Base-by-base conservation (phyloP, 2,329 filamentous ascomycete genomes). In the Ascochyta clinopodiicola region DNA sequence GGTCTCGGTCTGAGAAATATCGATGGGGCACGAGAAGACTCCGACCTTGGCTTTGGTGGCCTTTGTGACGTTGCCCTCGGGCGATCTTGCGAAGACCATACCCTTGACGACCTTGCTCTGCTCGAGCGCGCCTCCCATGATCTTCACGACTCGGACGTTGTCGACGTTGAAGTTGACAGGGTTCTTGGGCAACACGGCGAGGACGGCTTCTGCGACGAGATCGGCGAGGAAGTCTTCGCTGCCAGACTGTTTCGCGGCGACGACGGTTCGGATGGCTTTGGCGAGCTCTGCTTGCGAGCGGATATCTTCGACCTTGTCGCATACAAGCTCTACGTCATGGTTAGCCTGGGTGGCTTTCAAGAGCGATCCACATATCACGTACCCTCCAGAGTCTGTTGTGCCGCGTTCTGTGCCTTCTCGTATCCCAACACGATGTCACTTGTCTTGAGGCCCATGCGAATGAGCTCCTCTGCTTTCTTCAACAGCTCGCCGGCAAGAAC, bases 111-210 rank as follows among this genome's bases (percentile, higher is more conserved):
- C 94, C 64, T 87, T 88, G 77, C 92, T 96, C 81, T 99, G 93
- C 71, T 96, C 91, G 73, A 99, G 81, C 75, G 90, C 92, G 63
- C 95, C 94, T 68, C 95, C 95, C 94, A 99, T 98, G 72, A 99
- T 99, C 85, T 99, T 99, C 69, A 99, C 96, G 55, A 99, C 96
- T 57, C 95, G 91, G 70, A 99, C 89, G 78, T 99, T 99, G 82
- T 99, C 95, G 63, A 99, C 92, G 79, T 97, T 99, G 85, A 99
- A 99, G 80, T 96, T 93, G 75, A 84, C 80, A 21, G 95, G 90
- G 80, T 97, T 96, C 83, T 97, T 97, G 65, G 96, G 95, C 61
- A 99, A 85, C 19, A 99, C 93, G 39, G 92, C 88, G 52, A 98
- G 86, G 21, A 88, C 85, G 27, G 86, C 86, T 75, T 97, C 92